Evolutionary conservation across 129 eudicot species (phyloP).

Genomic region (Artemisia argyi): DNA sequence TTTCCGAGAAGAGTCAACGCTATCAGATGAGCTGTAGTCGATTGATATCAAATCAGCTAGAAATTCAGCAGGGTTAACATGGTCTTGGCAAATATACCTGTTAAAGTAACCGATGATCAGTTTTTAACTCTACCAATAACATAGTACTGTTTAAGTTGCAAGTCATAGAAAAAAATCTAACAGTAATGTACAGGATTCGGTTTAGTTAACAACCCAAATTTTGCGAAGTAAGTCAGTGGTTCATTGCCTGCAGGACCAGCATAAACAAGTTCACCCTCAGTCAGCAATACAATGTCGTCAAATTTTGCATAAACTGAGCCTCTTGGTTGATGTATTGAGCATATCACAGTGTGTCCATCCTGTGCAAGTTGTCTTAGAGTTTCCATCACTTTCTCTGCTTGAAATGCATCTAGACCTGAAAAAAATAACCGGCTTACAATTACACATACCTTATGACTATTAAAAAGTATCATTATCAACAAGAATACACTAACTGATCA

Average conservation of each 20-base stretch:
- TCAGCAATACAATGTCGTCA: conserved; percentile 88
- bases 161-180: neutral
- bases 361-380: conserved; percentile 88
- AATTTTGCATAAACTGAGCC: conserved; percentile 91
- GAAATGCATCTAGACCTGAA: conserved; percentile 99
- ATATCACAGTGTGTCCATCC: conserved; percentile 96
- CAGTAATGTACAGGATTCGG: conserved; percentile 18
- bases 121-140: conserved; percentile 23
- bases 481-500: too few species aligned
- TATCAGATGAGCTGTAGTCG: conserved; percentile 89
- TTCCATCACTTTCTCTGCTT: conserved; percentile 99
- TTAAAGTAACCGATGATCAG: conserved; percentile 24
- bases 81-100: conserved; percentile 91
- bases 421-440: conserved; percentile 18
- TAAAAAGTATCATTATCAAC: neutral
- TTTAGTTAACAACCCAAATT: conserved; percentile 69
- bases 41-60: conserved; percentile 95
- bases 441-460: neutral
- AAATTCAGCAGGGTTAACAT: conserved; percentile 96
- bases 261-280: conserved; percentile 89
- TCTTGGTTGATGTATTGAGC: conserved; percentile 99
- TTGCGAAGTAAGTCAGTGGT: conserved; percentile 74
- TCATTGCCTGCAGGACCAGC: conserved; percentile 89
- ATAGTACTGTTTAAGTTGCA: neutral
- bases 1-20: conserved; percentile 73